Conservation (phyloP, 169 alveolate genomes). For the Babesia sp. region DNA sequence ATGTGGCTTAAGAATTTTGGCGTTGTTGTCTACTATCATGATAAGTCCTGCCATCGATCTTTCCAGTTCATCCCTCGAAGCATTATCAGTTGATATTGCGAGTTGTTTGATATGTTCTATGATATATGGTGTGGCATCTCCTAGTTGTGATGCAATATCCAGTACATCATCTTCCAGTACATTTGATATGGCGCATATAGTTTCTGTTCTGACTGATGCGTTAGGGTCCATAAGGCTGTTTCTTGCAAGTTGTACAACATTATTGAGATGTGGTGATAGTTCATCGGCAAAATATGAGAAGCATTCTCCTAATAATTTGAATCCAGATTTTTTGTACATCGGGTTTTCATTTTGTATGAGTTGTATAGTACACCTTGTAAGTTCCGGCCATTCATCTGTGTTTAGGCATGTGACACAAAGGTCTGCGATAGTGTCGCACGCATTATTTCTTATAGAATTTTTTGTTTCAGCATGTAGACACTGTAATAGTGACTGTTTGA, state of each 20-base stretch:
- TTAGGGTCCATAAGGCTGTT: slow-evolving; percentile 62
- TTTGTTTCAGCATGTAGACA: slow-evolving; percentile 68
- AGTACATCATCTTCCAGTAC: slow-evolving; percentile 68
- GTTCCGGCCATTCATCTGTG: slow-evolving; percentile 78
- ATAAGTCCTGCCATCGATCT: slow-evolving; percentile 71
- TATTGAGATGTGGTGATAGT: slow-evolving; percentile 54
- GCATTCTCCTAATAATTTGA: slow-evolving; percentile 73
- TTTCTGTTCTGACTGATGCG: slow-evolving; percentile 72
- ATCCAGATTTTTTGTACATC: slow-evolving; percentile 72
- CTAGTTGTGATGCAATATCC: slow-evolving; percentile 55
- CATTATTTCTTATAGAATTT: slow-evolving; percentile 70
- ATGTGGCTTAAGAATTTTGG: slow-evolving; percentile 69
- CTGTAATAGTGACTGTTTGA: slow-evolving; percentile 67
- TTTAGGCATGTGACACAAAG: slow-evolving; percentile 62
- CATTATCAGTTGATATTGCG: slow-evolving; percentile 62
- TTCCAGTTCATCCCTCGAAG: slow-evolving; percentile 75
- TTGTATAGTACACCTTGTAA: slow-evolving; percentile 66
- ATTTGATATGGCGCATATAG: slow-evolving; percentile 68
- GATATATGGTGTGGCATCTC: slow-evolving; percentile 70
- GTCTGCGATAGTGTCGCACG: slow-evolving; percentile 76
- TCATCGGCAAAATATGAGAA: slow-evolving; percentile 65
- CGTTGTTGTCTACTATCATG: slow-evolving; percentile 76
- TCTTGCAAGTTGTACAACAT: slow-evolving; percentile 63
- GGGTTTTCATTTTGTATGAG: slow-evolving; percentile 70
- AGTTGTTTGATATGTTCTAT: slow-evolving; percentile 69